A percentile compares a stretch with the other conserved stretches of the same genome.
Conservation (phyloP, 768 basidiomycete genomes). For the Kwoniella dejecticola region DNA sequence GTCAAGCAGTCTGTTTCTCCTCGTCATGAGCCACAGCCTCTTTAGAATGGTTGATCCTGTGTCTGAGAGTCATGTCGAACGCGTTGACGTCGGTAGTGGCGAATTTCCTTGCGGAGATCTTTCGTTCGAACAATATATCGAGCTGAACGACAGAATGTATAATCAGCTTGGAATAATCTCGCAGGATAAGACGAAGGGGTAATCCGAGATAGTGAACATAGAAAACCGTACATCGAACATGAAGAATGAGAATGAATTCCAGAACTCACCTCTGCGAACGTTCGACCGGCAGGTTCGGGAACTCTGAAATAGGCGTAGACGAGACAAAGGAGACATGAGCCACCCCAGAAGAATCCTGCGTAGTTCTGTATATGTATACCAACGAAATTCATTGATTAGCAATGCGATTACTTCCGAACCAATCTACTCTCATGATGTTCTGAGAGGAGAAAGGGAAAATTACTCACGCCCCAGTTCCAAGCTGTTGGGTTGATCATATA, state of each 20-base stretch:
- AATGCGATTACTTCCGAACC: neutral
- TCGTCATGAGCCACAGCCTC: conserved; percentile 12
- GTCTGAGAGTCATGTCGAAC: conserved; percentile 24
- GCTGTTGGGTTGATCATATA: conserved; percentile 51
- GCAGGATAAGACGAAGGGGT: too few species aligned
- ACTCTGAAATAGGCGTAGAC: conserved; percentile 46
- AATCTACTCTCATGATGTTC: too few species aligned
- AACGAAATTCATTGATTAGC: too few species aligned
- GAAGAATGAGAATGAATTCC: neutral
- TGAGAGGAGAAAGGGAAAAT: too few species aligned
- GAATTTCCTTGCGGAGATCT: conserved; percentile 54
- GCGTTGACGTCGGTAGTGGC: conserved; percentile 45
- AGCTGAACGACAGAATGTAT: conserved; percentile 26
- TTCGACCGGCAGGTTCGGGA: conserved; percentile 43
- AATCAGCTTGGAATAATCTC: too few species aligned
- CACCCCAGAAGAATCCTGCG: conserved; percentile 48
- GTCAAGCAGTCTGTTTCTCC: conserved; percentile 13
- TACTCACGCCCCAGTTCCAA: conserved; percentile 40
- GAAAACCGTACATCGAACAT: too few species aligned
- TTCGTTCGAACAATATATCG: conserved; percentile 56
- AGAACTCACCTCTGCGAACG: conserved; percentile 49
- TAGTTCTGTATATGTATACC: conserved; percentile 21
- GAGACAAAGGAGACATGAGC: conserved; percentile 41
- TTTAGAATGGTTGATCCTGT: conserved; percentile 19
- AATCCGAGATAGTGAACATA: too few species aligned